Percentiles rank a stretch among this genome's conserved stretches.
These are phyloP conservation scores for Cucurbita maxima DNA, from an alignment of 306 rosid species.

Conservation along the genomic window DNA sequence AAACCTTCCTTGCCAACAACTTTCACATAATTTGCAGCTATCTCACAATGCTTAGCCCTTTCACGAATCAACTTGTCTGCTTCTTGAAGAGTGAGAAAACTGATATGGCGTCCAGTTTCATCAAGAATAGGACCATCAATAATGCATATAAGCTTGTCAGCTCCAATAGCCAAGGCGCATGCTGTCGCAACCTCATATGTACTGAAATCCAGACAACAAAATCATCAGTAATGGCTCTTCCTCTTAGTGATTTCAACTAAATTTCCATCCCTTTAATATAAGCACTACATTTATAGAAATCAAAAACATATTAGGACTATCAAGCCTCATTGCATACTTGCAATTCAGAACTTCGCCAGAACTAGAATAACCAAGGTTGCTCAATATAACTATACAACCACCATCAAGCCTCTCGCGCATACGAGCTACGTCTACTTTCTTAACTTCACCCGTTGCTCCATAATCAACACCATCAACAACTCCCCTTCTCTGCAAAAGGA, in stretches of 20 bases:
- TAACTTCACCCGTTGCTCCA: constrained; percentile 97
- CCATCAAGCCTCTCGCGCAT: constrained; percentile 95
- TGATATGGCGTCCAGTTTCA: constrained; percentile 63
- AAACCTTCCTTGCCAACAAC: constrained; percentile 52
- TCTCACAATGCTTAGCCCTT: constrained; percentile 86
- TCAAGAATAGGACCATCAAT: constrained; percentile 90
- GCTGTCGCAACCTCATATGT: constrained; percentile 96
- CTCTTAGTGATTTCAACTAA: background rate
- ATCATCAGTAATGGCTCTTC: constrained; percentile 13
- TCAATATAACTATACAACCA: constrained; percentile 82
- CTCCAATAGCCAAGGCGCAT: constrained; percentile 83
- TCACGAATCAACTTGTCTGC: constrained; percentile 77
- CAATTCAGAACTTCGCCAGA: constrained; percentile 93
- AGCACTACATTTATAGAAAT: background rate
- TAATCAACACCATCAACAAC: constrained; percentile 80
- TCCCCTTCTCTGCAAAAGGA: constrained; percentile 67
- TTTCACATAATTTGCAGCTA: constrained; percentile 88
- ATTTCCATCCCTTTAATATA: background rate
- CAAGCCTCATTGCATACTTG: constrained; percentile 57
- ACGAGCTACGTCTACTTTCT: constrained; percentile 65
- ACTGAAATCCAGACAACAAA: constrained; percentile 30
- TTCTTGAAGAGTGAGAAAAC: constrained; percentile 79
- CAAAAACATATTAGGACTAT: background rate
- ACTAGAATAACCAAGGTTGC: constrained; percentile 95
- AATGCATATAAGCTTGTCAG: constrained; percentile 83